Percentiles rank a stretch among this genome's conserved stretches.
These are phyloP conservation scores for Fusarium burgessii DNA, from an alignment of 2,329 filamentous ascomycete genomes.

Conservation along the genomic window DNA sequence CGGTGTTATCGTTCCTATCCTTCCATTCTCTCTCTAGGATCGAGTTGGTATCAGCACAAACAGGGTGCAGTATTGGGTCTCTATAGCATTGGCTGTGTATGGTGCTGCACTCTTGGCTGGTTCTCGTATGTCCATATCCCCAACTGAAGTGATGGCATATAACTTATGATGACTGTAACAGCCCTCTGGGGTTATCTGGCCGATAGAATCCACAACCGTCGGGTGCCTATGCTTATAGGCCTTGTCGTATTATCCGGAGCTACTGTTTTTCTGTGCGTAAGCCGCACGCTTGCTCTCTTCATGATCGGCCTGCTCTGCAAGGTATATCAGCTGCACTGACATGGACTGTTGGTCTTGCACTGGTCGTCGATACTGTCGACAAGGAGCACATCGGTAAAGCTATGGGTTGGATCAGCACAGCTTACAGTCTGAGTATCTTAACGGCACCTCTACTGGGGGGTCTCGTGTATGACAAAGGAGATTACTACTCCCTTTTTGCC, in stretches of 20 bases:
- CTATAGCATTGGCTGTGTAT: conserved; percentile 51
- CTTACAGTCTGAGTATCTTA: conserved; percentile 50
- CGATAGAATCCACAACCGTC: conserved; percentile 50
- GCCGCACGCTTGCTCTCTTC: conserved; percentile 49
- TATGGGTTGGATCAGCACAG: conserved; percentile 52
- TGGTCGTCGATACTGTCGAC: conserved; percentile 52
- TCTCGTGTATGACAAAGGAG: conserved; percentile 49
- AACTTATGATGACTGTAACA: conserved; percentile 24
- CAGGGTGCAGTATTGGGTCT: conserved; percentile 53
- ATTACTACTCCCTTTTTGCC: conserved; percentile 52
- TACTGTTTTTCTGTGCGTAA: conserved; percentile 50
- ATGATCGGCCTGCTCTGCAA: conserved; percentile 50
- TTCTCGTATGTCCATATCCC: conserved; percentile 45
- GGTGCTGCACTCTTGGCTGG: conserved; percentile 48
- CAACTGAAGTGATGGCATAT: neutral
- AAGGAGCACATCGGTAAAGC: conserved; percentile 48
- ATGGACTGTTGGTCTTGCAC: conserved; percentile 53
- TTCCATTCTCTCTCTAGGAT: conserved; percentile 49
- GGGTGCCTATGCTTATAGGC: conserved; percentile 51
- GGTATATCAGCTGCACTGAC: conserved; percentile 51
- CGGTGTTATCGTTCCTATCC: conserved; percentile 51
- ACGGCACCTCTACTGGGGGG: conserved; percentile 51
- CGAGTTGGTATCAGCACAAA: conserved; percentile 43
- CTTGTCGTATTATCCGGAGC: conserved; percentile 48
- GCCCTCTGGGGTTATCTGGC: conserved; percentile 54